Evolutionary conservation across 805 yeast species (phyloP).

Genomic region (Candida parachauliodes): DNA sequence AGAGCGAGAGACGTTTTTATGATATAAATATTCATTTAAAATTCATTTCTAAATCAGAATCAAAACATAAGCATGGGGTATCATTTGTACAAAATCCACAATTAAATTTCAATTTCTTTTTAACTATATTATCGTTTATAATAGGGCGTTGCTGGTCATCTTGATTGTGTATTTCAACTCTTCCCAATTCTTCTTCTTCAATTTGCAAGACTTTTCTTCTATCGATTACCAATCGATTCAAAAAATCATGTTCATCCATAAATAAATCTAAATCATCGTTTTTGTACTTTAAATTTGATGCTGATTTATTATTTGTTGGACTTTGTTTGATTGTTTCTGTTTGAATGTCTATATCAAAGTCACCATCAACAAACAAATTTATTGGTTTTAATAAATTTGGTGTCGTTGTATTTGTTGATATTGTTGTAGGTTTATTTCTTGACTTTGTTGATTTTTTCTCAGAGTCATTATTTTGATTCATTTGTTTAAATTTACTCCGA

Average conservation of each 20-base stretch:
- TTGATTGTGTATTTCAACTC: constrained; percentile 7
- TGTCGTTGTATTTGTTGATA: not conserved
- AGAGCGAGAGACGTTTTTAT: too few relatives aligned
- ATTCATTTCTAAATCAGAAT: constrained; percentile 25
- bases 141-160: constrained; percentile 7
- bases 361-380: constrained; percentile 9
- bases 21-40: constrained; percentile 8
- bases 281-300: not conserved
- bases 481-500: constrained; percentile 15
- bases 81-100: constrained; percentile 39
- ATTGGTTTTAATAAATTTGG: constrained; percentile 7
- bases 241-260: constrained; percentile 12
- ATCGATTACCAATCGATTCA: constrained; percentile 9
- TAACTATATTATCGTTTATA: constrained; percentile 7
- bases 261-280: constrained; percentile 8
- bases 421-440: not conserved
- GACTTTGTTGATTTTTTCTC: not conserved
- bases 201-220: not conserved
- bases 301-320: constrained; percentile 3
- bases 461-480: constrained; percentile 9
- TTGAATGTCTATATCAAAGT: constrained; percentile 10
- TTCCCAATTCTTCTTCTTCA: constrained; percentile 10
- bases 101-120: constrained; percentile 19
- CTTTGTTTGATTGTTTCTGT: constrained; percentile 10
- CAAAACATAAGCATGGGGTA: constrained; percentile 41